Base-by-base conservation (phyloP, 495 filamentous ascomycete genomes). In the Penicillium fimorum region DNA sequence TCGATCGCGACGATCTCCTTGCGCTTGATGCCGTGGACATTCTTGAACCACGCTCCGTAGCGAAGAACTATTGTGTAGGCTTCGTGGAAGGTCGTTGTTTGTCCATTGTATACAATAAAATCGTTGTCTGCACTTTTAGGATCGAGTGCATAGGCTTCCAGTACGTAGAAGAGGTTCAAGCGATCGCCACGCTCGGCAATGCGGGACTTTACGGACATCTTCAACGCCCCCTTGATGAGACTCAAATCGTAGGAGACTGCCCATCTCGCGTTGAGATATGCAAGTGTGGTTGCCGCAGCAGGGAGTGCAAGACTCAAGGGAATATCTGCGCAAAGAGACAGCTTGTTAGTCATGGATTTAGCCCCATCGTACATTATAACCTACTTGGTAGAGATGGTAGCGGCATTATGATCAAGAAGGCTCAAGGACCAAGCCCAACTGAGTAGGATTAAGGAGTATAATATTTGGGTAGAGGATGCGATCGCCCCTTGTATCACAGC, bases 1-100 rank as follows among this genome's bases (percentile, higher is more conserved):
- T 96, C 84, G 64, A 98, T 78, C 0, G 92, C 93, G 3, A 98
- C 89, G 46, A 97, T 83, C 46, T 97, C 90, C 58, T 83, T 83
- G 38, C 84, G 80, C 59, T 85, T 84, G 43, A 97, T 76, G 3
- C 79, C 79, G 40, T 87, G 81, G n/a, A 71, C 80, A 7, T 79
- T 82, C 70, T 87, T 88, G 53, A 97, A 75, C 89, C 89, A 97
- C 37, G 84, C 79, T 17, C 89, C 92, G 62, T 94, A 94, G 52
- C 85, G 88, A 37, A 97, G 73, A 0, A 81, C 81, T 5, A 74
- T 84, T 37, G 90, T 78, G 68, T 98, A 96, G 2, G 84, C 78
- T 61, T 96, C 82, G n/a, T 82, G 83, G 72, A 87, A 96, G 3
- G 89, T 91, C 84, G 90, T 96, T 46, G 76, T 72, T 53, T 76